Percentiles rank a stretch among this genome's conserved stretches.
phyloP scores from a whole-genome alignment of 192 early-diverging fungal genomes.

The Coemansia sp. region DNA sequence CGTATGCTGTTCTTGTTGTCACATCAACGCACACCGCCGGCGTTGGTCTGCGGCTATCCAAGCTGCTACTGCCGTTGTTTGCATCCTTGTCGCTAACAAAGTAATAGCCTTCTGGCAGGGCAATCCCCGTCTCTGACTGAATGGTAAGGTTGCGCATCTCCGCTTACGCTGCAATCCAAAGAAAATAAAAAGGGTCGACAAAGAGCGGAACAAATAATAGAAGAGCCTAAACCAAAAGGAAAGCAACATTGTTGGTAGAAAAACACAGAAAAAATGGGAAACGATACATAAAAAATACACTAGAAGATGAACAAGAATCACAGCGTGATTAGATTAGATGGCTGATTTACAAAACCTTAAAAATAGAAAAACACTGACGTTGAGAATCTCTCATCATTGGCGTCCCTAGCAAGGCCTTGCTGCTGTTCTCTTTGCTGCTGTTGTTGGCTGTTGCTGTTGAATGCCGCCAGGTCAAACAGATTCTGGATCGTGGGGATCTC shows the following conservation, averaged over 20 bases:
- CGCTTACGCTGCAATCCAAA: background rate
- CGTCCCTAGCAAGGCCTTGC: background rate
- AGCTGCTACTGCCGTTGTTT: too few species aligned
- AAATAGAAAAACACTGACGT: background rate
- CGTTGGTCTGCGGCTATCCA: background rate
- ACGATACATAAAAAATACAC: background rate
- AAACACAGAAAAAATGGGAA: background rate
- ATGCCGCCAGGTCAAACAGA: conserved; percentile 18
- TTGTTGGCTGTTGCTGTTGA: background rate
- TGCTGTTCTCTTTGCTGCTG: conserved; percentile 7
- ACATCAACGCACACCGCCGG: conserved; percentile 24
- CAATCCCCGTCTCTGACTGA: conserved; percentile 15
- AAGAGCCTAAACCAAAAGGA: too few species aligned
- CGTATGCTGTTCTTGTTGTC: conserved; percentile 5
- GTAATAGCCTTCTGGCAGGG: conserved; percentile 11
- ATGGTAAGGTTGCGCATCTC: conserved; percentile 34
- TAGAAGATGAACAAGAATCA: background rate
- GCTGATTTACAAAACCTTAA: background rate
- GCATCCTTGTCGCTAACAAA: background rate
- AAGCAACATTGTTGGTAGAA: background rate
- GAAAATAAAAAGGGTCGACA: background rate
- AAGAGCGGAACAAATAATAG: too few species aligned
- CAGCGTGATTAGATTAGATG: background rate
- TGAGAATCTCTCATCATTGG: background rate
- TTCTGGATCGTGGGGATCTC: conserved; percentile 25